Evolutionary conservation across 164 flowering plant genomes (phyloP).

Genomic region (Nymphaea colorata): DNA sequence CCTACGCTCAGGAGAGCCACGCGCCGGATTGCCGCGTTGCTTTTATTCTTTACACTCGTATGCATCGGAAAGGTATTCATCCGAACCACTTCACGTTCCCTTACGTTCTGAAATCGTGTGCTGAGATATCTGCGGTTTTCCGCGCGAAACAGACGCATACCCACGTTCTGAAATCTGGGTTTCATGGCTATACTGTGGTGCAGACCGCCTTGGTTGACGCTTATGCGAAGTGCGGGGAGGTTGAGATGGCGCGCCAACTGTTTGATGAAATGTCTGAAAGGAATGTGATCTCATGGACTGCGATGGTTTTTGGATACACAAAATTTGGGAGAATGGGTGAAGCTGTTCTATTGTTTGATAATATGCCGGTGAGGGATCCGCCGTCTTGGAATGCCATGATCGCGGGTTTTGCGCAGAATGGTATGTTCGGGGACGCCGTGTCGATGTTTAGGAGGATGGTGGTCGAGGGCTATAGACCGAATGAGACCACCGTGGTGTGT

Average conservation of each 20-base stretch:
- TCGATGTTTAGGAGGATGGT: constrained; percentile 38
- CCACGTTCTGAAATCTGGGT: constrained; percentile 40
- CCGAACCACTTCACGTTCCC: constrained; percentile 55
- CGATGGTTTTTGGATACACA: constrained; percentile 50
- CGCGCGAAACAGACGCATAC: constrained; percentile 30
- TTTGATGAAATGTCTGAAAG: constrained; percentile 48
- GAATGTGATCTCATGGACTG: constrained; percentile 55
- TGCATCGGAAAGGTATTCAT: constrained; percentile 25
- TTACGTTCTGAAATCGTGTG: constrained; percentile 29
- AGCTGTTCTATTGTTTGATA: constrained; percentile 38
- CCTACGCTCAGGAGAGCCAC: constrained; percentile 22
- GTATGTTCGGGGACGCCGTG: constrained; percentile 42
- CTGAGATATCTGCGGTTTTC: constrained; percentile 13
- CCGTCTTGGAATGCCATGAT: constrained; percentile 58
- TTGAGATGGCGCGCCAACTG: constrained; percentile 28
- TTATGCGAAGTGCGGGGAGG: constrained; percentile 22
- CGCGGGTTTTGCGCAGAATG: constrained; percentile 54
- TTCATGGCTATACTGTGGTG: constrained; percentile 37
- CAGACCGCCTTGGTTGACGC: constrained; percentile 48
- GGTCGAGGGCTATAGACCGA: constrained; percentile 21
- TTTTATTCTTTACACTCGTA: constrained; percentile 23
- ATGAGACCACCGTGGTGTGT: constrained; percentile 35
- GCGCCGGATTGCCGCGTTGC: constrained; percentile 16
- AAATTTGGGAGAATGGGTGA: constrained; percentile 31
- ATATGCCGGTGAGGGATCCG: constrained; percentile 48